Base-by-base conservation (phyloP, 2,329 filamentous ascomycete species). In the Cladosporium sp. region DNA sequence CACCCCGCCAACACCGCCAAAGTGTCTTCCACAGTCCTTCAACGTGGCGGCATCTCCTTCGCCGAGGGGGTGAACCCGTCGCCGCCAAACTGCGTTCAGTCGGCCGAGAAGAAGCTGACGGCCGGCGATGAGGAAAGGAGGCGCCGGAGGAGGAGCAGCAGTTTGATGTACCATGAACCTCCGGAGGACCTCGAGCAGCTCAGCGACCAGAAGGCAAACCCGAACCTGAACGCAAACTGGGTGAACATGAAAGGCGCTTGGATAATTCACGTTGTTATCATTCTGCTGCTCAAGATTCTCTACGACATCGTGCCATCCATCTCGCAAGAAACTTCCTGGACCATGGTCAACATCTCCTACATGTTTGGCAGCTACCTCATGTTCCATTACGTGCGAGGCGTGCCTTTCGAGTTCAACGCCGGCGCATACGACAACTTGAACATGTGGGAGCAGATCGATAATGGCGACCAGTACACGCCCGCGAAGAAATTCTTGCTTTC, bases 371-470 rank as follows among this genome's bases (percentile, higher is more conserved):
- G 93, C 40, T 99, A 97, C 75, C 85, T 99, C 75, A 99, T 99
- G 94, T 99, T 99, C 77, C 94, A 99, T 77, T 96, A 91, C 81
- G 94, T 99, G 66, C 91, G 93, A 71, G 94, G 94, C 66, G 91
- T 97, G 47, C 94, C 94, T 5, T 99, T 99, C 72, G 94, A 99
- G 75, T 99, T 99, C 83, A 99, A 99, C 73, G 88, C 90, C 57
- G 94, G 94, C 59, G 94, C 94, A 66, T 99, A 97, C 75, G 94
- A 99, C 81, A 97, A 99, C 75, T 83, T 99, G 71, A 99, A 97
- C 79, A 97, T 99, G 94, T 99, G 94, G 94, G 94, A 99, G 79
- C 94, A 99, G 78, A 99, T 99, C 74, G 94, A 99, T 79, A 95
- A 97, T 70, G 94, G 94, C 47, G 94, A 94, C 67, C 94, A 99